Base-by-base conservation (phyloP, 805 yeast species). In the Lachancea kluyveri region DNA sequence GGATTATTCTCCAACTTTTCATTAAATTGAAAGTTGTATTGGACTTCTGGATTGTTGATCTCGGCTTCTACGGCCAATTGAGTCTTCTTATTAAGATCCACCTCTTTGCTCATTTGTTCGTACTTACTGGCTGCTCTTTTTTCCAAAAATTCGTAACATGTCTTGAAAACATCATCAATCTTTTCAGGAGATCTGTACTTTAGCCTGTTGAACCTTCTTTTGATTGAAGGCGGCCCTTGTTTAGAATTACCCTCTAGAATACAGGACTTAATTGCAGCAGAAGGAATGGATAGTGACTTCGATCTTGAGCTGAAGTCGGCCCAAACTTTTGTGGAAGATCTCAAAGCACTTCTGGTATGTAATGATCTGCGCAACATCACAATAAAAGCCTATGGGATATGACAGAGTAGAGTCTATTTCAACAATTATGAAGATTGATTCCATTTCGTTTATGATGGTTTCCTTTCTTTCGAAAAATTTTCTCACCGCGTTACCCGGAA, bases 11-110 rank as follows among this genome's bases (percentile, higher is more conserved):
- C 54, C 17, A 56, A 18, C 31, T 61, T 62, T 17, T 60, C 60
- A 26, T 59, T 48, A 52, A 55, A 76, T 24, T 64, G 63, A 24
- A 72, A 66, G 57, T 80, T 84, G 63, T 72, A 85, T 35, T 74
- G 64, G 8, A 86, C 95, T 57, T 86, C 95, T 10, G 97, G 97
- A 54, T 88, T 85, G 52, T 68, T 57, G 28, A 67, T 49, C 56
- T 90, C 94, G 1, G 95, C 86, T 35, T 70, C 63, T 6, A 74
- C 66, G 18, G 65, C 53, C 16, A 75, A 55, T 35, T 57, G 39
- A 14, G 45, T 43, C 34, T 48, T 55, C 21, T 50, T 43, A 12
- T 51, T 43, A 15, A 40, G 45, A 12, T 53, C 50, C 10, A 42
- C 36, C 6, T 43, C 42, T n/a, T 46, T 26, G 1, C 43, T 30